Conservation (phyloP, 1,139 yeast species). For the Hansenula lynferdii region DNA sequence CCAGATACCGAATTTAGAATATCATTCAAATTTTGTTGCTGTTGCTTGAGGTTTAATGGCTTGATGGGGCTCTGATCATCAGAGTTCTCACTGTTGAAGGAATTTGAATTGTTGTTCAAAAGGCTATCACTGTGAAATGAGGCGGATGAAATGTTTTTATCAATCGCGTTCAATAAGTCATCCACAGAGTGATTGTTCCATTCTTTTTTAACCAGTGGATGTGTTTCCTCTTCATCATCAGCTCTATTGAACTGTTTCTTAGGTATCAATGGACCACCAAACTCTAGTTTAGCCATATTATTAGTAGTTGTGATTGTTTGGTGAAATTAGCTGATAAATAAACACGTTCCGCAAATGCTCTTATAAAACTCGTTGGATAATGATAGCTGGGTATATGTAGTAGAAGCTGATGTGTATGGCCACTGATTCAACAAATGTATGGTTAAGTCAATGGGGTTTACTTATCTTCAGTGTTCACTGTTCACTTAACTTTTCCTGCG, state of each 20-base stretch:
- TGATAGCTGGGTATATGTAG: no score
- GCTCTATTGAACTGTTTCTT: neutral
- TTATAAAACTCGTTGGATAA: no score
- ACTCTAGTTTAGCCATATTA: neutral
- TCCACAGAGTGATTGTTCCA: conserved; percentile 19
- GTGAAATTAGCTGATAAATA: neutral
- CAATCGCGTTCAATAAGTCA: conserved; percentile 21
- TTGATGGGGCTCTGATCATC: conserved; percentile 20
- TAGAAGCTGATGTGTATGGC: no score
- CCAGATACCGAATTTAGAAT: conserved; percentile 1
- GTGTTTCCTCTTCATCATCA: neutral
- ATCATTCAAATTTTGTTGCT: conserved; percentile 5
- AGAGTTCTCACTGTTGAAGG: conserved; percentile 7
- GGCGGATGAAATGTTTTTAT: conserved; percentile 20
- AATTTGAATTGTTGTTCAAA: conserved; percentile 1
- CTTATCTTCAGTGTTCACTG: no score
- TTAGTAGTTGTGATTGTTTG: neutral
- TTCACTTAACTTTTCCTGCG: neutral
- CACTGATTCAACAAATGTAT: no score
- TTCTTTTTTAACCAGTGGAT: conserved; percentile 1
- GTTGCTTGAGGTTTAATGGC: conserved; percentile 19
- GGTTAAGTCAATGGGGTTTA: no score
- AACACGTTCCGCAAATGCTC: no score
- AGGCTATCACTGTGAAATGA: conserved; percentile 7
- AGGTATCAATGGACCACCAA: neutral